Evolutionary conservation across 139 green algal genomes (phyloP).

Genomic region (Ettlia oleoabundans): DNA sequence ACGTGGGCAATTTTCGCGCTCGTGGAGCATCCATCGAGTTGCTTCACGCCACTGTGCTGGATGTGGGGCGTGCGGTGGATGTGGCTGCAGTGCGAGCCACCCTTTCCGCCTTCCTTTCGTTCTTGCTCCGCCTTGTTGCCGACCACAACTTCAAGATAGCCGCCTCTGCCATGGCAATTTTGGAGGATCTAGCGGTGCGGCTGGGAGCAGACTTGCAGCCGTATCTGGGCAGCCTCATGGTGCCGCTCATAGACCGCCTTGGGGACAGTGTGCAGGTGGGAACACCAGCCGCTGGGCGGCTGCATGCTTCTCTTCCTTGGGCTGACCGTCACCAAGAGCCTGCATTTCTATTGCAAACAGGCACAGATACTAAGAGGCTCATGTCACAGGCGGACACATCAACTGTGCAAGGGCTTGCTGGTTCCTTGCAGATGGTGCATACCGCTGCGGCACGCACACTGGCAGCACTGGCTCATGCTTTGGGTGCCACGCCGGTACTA

Average conservation of each 20-base stretch:
- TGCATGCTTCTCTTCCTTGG: too few relatives aligned
- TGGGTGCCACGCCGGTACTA: conserved; percentile 42
- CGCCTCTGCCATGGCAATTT: conserved; percentile 72
- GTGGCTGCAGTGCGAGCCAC: conserved; percentile 47
- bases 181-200: conserved; percentile 64
- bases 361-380: too few relatives aligned
- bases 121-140: conserved; percentile 67
- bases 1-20: conserved; percentile 33
- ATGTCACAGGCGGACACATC: too few relatives aligned
- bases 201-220: conserved; percentile 58
- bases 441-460: not conserved
- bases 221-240: conserved; percentile 52
- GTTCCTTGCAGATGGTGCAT: too few relatives aligned
- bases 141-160: conserved; percentile 90
- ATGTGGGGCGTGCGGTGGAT: conserved; percentile 44
- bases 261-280: conserved; percentile 50
- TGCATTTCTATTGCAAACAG: too few relatives aligned
- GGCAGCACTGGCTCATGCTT: not conserved
- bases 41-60: conserved; percentile 61
- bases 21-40: conserved; percentile 64
- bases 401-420: too few relatives aligned
- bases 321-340: too few relatives aligned
- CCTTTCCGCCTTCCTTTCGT: conserved; percentile 68
- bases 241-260: conserved; percentile 52
- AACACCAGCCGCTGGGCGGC: too few relatives aligned